phyloP scores from a whole-genome alignment of 306 rosid genomes.

The Dryas drummondii region DNA sequence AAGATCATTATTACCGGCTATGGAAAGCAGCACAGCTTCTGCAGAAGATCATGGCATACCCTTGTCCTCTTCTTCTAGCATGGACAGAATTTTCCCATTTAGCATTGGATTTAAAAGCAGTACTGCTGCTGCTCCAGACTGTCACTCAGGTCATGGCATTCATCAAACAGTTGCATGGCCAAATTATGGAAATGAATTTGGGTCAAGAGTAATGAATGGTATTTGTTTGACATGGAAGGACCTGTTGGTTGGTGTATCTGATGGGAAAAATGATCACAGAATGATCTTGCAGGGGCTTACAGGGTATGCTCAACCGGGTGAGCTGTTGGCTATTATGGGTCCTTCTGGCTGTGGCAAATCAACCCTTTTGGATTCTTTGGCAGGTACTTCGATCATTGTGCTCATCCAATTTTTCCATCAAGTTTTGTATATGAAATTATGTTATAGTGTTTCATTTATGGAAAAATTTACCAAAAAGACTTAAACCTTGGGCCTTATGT shows the following conservation, averaged over 20 bases:
- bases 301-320: conserved; percentile 62
- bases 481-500: too few species aligned
- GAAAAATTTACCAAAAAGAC: too few species aligned
- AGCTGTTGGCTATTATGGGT: conserved; percentile 74
- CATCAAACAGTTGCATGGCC: not conserved
- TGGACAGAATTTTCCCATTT: conserved; percentile 27
- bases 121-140: not conserved
- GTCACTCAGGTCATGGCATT: not conserved
- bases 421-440: too few species aligned
- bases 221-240: conserved; percentile 37
- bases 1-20: not conserved
- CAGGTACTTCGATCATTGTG: conserved; percentile 31
- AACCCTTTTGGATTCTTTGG: conserved; percentile 67
- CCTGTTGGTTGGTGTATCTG: conserved; percentile 31
- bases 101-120: not conserved
- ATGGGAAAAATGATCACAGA: conserved; percentile 18
- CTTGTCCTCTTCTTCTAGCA: not conserved
- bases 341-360: conserved; percentile 79
- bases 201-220: not conserved
- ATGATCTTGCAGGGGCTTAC: conserved; percentile 37
- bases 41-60: not conserved
- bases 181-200: not conserved
- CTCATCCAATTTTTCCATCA: too few species aligned
- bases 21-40: conserved; percentile 1
- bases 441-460: too few species aligned